Base-by-base conservation (phyloP, 1,139 yeast genomes). In the Nakaseomyces kungkrabaensis region DNA sequence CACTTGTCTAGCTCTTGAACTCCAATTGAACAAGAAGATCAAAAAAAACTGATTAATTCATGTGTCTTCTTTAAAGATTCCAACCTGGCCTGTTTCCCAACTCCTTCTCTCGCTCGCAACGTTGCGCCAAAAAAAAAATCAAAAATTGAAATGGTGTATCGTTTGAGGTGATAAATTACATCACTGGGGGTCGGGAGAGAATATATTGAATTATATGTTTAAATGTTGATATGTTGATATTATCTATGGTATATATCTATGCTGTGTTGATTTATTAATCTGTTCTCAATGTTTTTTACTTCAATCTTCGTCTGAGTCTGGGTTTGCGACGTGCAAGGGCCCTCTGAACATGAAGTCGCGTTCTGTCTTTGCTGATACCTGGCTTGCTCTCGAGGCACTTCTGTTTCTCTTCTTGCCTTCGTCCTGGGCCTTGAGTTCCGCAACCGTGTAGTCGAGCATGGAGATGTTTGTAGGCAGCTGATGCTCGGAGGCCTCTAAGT, bases 271-370 rank as follows among this genome's bases (percentile, higher is more conserved):
- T 5, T 36, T 17, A 6, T 36, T 17, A 13, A 6, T 27, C n/a
- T n/a, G n/a, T n/a, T n/a, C n/a, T n/a, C n/a, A n/a, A n/a, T n/a
- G n/a, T n/a, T n/a, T n/a, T n/a, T n/a, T n/a, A n/a, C n/a, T n/a
- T n/a, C 44, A 42, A 1, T 61, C 54, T 36, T 62, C 66, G 25
- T 41, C 44, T 33, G 36, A 33, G 8, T 24, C 29, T 4, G 67
- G 67, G 42, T 65, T 65, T 2, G 66, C 63, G 7, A 65, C 56
- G 44, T 41, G 44, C 25, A 41, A 29, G 11, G 44, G 34, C 22
- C 44, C 44, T 41, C 44, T 57, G 41, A 53, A 52, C 13, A 53
- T 48, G 32, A 44, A 48, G 25, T 37, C 50, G 6, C 48, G 47
- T 4, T 51, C 50, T 1, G 54, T 45, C n/a, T 47, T 44, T 9